phyloP scores from a whole-genome alignment of 208 protist genomes.

The Wallacemonas sp. region DNA sequence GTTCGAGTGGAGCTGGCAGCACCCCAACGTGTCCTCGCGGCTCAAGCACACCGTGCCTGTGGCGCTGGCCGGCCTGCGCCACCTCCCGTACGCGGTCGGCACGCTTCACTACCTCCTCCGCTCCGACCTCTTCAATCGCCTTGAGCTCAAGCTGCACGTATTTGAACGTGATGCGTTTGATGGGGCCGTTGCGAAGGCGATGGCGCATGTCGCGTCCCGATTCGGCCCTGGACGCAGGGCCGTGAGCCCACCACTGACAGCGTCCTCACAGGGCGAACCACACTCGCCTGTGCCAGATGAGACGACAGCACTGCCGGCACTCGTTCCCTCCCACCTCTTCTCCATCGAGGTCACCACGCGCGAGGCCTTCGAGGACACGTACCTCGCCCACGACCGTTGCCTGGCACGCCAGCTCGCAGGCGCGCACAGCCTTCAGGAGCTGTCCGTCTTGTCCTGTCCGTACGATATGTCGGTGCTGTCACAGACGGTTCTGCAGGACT shows the following conservation, averaged over 20 bases:
- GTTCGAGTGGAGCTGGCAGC: slow-evolving; percentile 96
- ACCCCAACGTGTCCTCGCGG: slow-evolving; percentile 65
- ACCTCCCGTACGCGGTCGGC: slow-evolving; percentile 61
- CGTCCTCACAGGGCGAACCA: background rate
- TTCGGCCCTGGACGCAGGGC: background rate
- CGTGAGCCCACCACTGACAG: too few relatives aligned
- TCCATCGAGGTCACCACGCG: slow-evolving; percentile 52
- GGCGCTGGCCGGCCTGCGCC: slow-evolving; percentile 35
- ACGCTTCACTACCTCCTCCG: slow-evolving; percentile 60
- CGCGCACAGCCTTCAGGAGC: slow-evolving; percentile 4
- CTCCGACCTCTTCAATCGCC: slow-evolving; percentile 57
- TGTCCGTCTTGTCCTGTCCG: slow-evolving; percentile 20
- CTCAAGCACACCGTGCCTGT: slow-evolving; percentile 38
- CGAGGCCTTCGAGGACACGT: slow-evolving; percentile 48
- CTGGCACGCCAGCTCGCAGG: slow-evolving; percentile 20
- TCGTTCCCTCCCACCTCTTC: slow-evolving; percentile 48
- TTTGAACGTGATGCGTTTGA: slow-evolving; percentile 52
- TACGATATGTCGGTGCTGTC: slow-evolving; percentile 38
- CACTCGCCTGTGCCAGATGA: background rate
- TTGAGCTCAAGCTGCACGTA: slow-evolving; percentile 75
- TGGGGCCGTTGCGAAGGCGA: slow-evolving; percentile 28
- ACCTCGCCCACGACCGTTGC: slow-evolving; percentile 48
- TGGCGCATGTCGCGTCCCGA: slow-evolving; percentile 2
- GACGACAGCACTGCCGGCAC: slow-evolving; percentile 20
- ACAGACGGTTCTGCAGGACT: slow-evolving; percentile 34